Conservation (phyloP, 164 flowering plant genomes). For the Taxillus chinensis region DNA sequence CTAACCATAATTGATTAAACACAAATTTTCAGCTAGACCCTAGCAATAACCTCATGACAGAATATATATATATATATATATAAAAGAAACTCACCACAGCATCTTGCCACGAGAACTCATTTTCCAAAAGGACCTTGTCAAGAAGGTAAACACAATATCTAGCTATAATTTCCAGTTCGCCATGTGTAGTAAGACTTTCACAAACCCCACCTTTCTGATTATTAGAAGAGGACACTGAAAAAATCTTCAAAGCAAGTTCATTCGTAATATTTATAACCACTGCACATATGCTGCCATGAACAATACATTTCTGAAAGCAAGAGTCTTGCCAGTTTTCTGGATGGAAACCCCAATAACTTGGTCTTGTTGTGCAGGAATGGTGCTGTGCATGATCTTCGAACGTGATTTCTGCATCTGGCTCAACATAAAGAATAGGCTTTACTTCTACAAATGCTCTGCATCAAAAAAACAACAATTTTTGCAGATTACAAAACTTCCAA, state of each 20-base stretch:
- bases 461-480: slow-evolving; percentile 2
- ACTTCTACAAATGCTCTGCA: slow-evolving; percentile 86
- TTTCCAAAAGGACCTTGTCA: slow-evolving; percentile 38
- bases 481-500: too few species aligned
- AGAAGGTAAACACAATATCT: slow-evolving; percentile 71
- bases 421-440: slow-evolving; percentile 63
- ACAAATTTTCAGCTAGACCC: background rate
- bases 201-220: slow-evolving; percentile 7
- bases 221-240: slow-evolving; percentile 22
- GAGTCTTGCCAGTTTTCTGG: slow-evolving; percentile 49
- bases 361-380: slow-evolving; percentile 2
- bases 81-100: slow-evolving; percentile 38
- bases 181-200: slow-evolving; percentile 18
- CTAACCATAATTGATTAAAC: background rate
- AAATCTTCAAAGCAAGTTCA: slow-evolving; percentile 36
- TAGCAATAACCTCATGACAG: background rate
- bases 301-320: slow-evolving; percentile 55
- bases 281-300: slow-evolving; percentile 47
- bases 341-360: slow-evolving; percentile 49
- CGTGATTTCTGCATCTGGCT: slow-evolving; percentile 23
- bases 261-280: slow-evolving; percentile 33
- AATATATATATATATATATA: background rate
- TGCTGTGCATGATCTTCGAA: slow-evolving; percentile 17
- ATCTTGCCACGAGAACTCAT: slow-evolving; percentile 64
- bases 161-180: slow-evolving; percentile 35